These are phyloP conservation scores for Ogataea zsoltii DNA, from an alignment of 805 yeast genomes.

Conservation along the genomic window DNA sequence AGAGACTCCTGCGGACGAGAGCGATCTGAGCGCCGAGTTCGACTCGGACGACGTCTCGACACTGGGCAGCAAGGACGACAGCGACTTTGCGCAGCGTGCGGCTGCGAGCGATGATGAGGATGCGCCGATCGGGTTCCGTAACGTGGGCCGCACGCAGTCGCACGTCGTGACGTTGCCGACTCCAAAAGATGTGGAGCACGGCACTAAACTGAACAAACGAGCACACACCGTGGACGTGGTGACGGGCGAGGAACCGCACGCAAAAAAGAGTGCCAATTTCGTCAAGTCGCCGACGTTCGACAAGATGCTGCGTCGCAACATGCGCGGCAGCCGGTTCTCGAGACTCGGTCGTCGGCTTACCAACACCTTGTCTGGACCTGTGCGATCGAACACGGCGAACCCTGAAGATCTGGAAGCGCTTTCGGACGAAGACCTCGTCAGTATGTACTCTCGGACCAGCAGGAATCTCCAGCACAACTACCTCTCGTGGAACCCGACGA, in stretches of 20 bases:
- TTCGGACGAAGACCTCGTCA: slow-evolving; percentile 34
- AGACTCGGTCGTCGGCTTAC: slow-evolving; percentile 31
- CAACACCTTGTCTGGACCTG: slow-evolving; percentile 16
- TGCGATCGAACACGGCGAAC: slow-evolving; percentile 3
- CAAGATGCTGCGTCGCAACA: slow-evolving; percentile 36
- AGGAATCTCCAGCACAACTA: slow-evolving; percentile 53
- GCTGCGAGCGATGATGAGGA: slow-evolving; percentile 10
- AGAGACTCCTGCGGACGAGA: slow-evolving; percentile 16
- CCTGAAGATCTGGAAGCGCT: slow-evolving; percentile 12
- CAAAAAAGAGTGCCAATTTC: slow-evolving; percentile 14
- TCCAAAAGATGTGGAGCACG: slow-evolving; percentile 22
- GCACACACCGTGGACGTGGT: slow-evolving; percentile 49
- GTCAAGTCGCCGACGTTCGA: slow-evolving; percentile 53
- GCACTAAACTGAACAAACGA: slow-evolving; percentile 39
- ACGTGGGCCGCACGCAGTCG: slow-evolving; percentile 25
- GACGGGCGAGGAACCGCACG: slow-evolving; percentile 12
- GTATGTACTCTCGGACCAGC: slow-evolving; percentile 23
- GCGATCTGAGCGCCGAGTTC: slow-evolving; percentile 27
- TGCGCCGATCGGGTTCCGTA: slow-evolving; percentile 12
- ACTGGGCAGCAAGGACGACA: slow-evolving; percentile 9
- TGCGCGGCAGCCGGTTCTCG: slow-evolving; percentile 15
- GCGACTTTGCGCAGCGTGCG: background rate
- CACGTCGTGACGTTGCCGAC: slow-evolving; percentile 35
- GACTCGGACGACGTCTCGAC: slow-evolving; percentile 14
- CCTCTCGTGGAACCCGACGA: slow-evolving; percentile 85